These are phyloP conservation scores for Termitomyces titanicus DNA, from an alignment of 768 basidiomycete genomes.

Conservation along the genomic window DNA sequence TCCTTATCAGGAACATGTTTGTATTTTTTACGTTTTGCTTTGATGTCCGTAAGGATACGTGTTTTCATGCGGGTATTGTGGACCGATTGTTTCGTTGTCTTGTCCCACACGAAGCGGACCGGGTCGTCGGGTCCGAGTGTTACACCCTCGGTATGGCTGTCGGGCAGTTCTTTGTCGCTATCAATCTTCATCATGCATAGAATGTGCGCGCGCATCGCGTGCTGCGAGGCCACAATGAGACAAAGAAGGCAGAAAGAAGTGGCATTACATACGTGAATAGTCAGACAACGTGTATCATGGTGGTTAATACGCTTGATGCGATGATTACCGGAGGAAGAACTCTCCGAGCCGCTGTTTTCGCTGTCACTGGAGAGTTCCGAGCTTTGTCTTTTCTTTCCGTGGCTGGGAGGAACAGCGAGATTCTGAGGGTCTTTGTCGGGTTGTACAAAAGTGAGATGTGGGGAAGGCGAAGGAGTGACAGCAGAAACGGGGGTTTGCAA, in stretches of 20 bases:
- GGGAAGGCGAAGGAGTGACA: constrained; percentile 30
- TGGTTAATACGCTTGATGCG: constrained; percentile 49
- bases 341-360: constrained; percentile 31
- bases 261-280: constrained; percentile 52
- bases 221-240: constrained; percentile 32
- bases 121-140: constrained; percentile 44
- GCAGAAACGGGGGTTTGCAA: constrained; percentile 19
- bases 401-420: constrained; percentile 6
- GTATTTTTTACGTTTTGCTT: constrained; percentile 51
- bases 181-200: constrained; percentile 54
- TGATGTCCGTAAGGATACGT: constrained; percentile 58
- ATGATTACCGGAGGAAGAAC: constrained; percentile 25
- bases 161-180: constrained; percentile 56
- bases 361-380: constrained; percentile 33
- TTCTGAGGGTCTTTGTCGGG: constrained; percentile 13
- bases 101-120: constrained; percentile 77
- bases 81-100: constrained; percentile 69
- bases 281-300: constrained; percentile 62
- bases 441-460: constrained; percentile 18
- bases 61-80: constrained; percentile 73
- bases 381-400: constrained; percentile 26
- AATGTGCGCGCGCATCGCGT: constrained; percentile 70
- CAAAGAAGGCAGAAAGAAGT: neutral
- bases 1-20: constrained; percentile 63
- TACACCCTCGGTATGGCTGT: constrained; percentile 55